These are phyloP conservation scores for Ophiobolus disseminans DNA, from an alignment of 2,329 filamentous ascomycete species.

Conservation along the genomic window DNA sequence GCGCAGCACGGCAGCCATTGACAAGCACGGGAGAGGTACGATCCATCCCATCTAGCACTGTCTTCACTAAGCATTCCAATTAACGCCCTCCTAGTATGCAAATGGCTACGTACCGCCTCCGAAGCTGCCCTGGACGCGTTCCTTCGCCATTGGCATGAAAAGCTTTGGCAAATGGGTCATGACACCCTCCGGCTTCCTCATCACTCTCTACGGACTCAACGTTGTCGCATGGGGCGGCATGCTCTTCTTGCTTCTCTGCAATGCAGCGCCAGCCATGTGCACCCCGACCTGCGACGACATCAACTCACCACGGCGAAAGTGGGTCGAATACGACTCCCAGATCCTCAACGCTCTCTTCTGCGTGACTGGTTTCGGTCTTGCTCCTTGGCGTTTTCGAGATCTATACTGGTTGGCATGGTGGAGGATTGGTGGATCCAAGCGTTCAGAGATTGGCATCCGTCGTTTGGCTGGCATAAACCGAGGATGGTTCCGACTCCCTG, in stretches of 20 bases:
- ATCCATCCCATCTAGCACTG: background rate
- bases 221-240: slow-evolving; percentile 90
- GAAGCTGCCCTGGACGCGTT: slow-evolving; percentile 62
- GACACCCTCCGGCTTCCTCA: slow-evolving; percentile 77
- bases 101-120: slow-evolving; percentile 54
- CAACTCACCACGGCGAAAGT: slow-evolving; percentile 77
- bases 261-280: slow-evolving; percentile 77
- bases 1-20: slow-evolving; percentile 17
- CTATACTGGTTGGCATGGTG: slow-evolving; percentile 74
- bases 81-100: slow-evolving; percentile 34
- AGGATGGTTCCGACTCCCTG: slow-evolving; percentile 76
- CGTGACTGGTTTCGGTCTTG: slow-evolving; percentile 82
- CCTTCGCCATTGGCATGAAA: slow-evolving; percentile 63
- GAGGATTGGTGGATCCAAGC: slow-evolving; percentile 60
- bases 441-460: slow-evolving; percentile 62
- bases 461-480: slow-evolving; percentile 76
- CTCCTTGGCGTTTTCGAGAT: slow-evolving; percentile 85
- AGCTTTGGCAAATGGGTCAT: slow-evolving; percentile 75
- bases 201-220: slow-evolving; percentile 81
- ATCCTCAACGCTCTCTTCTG: slow-evolving; percentile 86
- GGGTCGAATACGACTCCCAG: slow-evolving; percentile 86
- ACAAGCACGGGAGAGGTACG: slow-evolving; percentile 27
- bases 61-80: background rate
- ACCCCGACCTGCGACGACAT: slow-evolving; percentile 72
- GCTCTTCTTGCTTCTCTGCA: slow-evolving; percentile 84